phyloP scores from a whole-genome alignment of 305 asterid genomes.

The Fraxinus xanthoxyloides region DNA sequence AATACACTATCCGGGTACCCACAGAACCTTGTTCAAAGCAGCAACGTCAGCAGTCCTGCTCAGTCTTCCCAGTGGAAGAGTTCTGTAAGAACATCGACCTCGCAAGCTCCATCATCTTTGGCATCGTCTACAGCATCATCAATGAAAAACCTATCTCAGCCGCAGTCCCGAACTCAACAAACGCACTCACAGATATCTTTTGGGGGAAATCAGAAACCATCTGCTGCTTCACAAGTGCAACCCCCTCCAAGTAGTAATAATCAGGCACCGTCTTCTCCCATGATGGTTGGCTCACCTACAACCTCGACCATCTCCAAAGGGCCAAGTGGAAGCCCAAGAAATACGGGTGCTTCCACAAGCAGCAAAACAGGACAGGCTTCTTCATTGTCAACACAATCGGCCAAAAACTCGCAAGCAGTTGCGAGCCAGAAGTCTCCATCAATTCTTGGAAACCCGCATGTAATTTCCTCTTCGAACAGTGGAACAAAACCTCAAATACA shows the following conservation, averaged over 20 bases:
- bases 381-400: constrained; percentile 53
- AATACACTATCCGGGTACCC: constrained; percentile 54
- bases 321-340: constrained; percentile 85
- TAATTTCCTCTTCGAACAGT: constrained; percentile 39
- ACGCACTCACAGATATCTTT: constrained; percentile 79
- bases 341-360: constrained; percentile 51
- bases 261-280: constrained; percentile 64
- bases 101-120: constrained; percentile 60
- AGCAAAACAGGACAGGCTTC: constrained; percentile 56
- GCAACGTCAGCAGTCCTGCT: constrained; percentile 45
- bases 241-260: constrained; percentile 32
- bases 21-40: constrained; percentile 61
- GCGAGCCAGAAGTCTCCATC: constrained; percentile 73
- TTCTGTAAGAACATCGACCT: constrained; percentile 39
- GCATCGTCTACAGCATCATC: constrained; percentile 49
- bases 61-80: constrained; percentile 82
- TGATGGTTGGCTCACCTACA: constrained; percentile 88
- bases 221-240: constrained; percentile 48
- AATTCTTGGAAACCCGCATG: constrained; percentile 67
- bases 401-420: constrained; percentile 43
- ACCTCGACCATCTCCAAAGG: constrained; percentile 84
- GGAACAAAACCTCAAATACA: constrained; percentile 53
- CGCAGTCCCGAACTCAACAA: constrained; percentile 56
- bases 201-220: constrained; percentile 68
- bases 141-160: constrained; percentile 62